These are phyloP conservation scores for Solanum medicagineum DNA, from an alignment of 257 asterid species.

Conservation along the genomic window DNA sequence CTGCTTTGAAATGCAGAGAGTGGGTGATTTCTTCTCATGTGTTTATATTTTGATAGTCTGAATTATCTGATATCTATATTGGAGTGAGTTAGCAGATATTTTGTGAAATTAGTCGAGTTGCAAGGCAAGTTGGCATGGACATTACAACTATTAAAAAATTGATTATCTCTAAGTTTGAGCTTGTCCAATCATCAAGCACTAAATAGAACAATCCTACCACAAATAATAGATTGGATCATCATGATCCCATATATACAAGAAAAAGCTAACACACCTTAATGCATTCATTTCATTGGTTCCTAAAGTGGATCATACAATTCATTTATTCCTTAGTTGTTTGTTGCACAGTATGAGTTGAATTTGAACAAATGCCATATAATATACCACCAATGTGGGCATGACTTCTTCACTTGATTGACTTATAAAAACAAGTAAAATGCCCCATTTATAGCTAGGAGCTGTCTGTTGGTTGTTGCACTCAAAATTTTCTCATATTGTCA, in stretches of 20 bases:
- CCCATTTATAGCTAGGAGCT: constrained; percentile 4
- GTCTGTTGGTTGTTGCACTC: constrained; percentile 30
- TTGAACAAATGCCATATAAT: not conserved
- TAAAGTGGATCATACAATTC: not conserved
- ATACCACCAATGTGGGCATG: not conserved
- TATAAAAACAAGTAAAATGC: not conserved
- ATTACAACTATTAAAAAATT: not conserved
- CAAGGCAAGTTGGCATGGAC: not conserved
- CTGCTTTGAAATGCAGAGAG: too few relatives aligned
- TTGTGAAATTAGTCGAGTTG: not conserved
- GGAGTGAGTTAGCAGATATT: not conserved
- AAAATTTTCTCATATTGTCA: not conserved
- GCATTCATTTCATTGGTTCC: not conserved
- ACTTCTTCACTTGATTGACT: not conserved
- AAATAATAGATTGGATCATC: not conserved
- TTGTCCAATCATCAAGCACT: not conserved
- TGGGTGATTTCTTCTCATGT: too few relatives aligned
- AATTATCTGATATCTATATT: too few relatives aligned
- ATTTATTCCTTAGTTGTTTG: not conserved
- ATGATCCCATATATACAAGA: not conserved
- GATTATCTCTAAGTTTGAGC: not conserved
- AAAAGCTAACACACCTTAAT: not conserved
- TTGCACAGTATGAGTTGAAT: not conserved
- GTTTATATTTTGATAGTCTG: too few relatives aligned
- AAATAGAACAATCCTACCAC: not conserved